phyloP scores from a whole-genome alignment of 2,329 filamentous ascomycete species.

The Fusarium nanum region DNA sequence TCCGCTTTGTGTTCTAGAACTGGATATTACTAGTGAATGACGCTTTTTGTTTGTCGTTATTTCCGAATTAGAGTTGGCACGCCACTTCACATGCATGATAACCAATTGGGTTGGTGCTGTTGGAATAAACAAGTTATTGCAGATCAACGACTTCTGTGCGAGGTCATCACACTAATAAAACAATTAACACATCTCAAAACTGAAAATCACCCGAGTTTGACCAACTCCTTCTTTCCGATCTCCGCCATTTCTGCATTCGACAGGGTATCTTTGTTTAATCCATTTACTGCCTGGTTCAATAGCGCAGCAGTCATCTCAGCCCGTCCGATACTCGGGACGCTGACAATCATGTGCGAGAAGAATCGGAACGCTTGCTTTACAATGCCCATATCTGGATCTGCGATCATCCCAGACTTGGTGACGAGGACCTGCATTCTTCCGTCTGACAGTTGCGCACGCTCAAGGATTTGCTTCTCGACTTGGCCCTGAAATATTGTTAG shows the following conservation, averaged over 20 bases:
- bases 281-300: conserved; percentile 57
- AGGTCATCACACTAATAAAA: too few species aligned
- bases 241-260: conserved; percentile 56
- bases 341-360: conserved; percentile 27
- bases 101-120: too few species aligned
- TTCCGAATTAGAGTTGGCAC: not conserved
- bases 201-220: too few species aligned
- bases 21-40: not conserved
- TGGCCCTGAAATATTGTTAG: conserved; percentile 54
- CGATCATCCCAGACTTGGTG: conserved; percentile 58
- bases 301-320: conserved; percentile 56
- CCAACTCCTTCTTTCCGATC: conserved; percentile 45
- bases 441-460: conserved; percentile 54
- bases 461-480: conserved; percentile 57
- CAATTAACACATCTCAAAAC: too few species aligned
- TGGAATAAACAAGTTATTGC: too few species aligned
- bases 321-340: conserved; percentile 52
- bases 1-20: not conserved
- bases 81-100: not conserved
- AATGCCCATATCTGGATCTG: conserved; percentile 13
- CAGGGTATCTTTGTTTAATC: conserved; percentile 60
- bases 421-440: conserved; percentile 54
- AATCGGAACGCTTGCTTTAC: conserved; percentile 14
- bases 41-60: not conserved
- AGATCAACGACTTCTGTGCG: too few species aligned